These are phyloP conservation scores for Citrus mangshanensis DNA, from an alignment of 345 rosid genomes.

Conservation along the genomic window DNA sequence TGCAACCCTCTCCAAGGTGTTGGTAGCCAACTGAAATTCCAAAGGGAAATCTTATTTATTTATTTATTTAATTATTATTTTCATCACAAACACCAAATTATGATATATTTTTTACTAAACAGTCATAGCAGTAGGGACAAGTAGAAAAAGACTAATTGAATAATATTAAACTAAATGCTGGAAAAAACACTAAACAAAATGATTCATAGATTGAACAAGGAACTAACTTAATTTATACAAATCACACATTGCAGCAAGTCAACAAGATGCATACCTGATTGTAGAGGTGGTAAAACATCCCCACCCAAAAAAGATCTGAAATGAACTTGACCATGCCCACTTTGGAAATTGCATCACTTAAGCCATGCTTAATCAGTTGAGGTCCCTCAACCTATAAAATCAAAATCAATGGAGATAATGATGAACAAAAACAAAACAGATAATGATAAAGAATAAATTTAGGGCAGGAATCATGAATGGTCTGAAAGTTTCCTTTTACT, in stretches of 20 bases:
- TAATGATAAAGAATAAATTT: neutral
- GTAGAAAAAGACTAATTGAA: neutral
- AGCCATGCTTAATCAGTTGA: conserved; percentile 68
- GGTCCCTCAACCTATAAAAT: conserved; percentile 82
- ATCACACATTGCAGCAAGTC: neutral
- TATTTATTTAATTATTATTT: neutral
- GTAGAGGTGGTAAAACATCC: conserved; percentile 97
- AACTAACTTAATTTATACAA: neutral
- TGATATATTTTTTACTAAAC: neutral
- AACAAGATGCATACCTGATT: conserved; percentile 59
- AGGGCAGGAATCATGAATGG: neutral
- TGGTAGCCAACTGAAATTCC: conserved; percentile 76
- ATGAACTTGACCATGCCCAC: conserved; percentile 84
- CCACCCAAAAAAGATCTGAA: conserved; percentile 96
- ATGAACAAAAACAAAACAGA: conserved; percentile 1
- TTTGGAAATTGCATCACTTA: conserved; percentile 76
- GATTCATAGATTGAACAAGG: neutral
- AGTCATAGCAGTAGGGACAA: neutral
- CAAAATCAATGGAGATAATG: neutral
- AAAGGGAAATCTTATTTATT: neutral
- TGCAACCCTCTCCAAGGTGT: conserved; percentile 96
- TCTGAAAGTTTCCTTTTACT: conserved; percentile 25
- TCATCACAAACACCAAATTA: neutral
- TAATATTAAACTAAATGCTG: neutral
- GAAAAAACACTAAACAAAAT: neutral